Conservation (phyloP, 2,329 filamentous ascomycete genomes). For the Neoascochyta sp. region DNA sequence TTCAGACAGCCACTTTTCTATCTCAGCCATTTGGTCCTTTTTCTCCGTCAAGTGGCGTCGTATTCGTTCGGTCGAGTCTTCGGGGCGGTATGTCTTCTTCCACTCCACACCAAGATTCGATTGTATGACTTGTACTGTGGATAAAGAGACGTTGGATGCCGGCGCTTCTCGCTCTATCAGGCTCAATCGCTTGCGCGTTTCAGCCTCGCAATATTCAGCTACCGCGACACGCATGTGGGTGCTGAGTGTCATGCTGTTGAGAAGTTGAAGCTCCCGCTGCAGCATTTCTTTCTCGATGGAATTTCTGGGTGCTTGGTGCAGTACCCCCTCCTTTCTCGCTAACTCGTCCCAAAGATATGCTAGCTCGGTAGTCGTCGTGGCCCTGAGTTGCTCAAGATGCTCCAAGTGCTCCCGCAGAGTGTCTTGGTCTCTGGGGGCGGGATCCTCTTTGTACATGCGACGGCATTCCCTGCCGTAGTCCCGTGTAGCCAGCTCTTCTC, state of each 20-base stretch:
- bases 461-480: conserved; percentile 13
- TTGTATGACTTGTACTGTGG: background rate
- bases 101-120: background rate
- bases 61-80: conserved; percentile 2
- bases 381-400: conserved; percentile 9
- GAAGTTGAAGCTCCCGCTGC: conserved; percentile 15
- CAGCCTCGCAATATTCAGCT: conserved; percentile 12
- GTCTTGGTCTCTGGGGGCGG: conserved; percentile 7
- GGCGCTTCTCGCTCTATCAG: conserved; percentile 7
- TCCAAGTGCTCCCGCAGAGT: conserved; percentile 14
- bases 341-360: conserved; percentile 15
- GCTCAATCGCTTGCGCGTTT: conserved; percentile 14
- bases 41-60: conserved; percentile 3
- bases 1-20: conserved; percentile 4
- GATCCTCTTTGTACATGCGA: conserved; percentile 12
- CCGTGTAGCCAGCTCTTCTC: conserved; percentile 13
- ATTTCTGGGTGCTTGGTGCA: conserved; percentile 12
- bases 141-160: conserved; percentile 1
- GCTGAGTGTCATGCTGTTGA: conserved; percentile 11
- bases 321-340: conserved; percentile 13
- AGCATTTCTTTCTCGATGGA: conserved; percentile 11
- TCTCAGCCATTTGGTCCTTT: background rate
- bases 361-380: conserved; percentile 8
- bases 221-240: conserved; percentile 9
- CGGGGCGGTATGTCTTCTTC: conserved; percentile 1